Percentiles rank a stretch among this genome's conserved stretches.
Evolutionary conservation across 23 red algal species (phyloP).

Genomic region (Cyanidium caldarium): DNA sequence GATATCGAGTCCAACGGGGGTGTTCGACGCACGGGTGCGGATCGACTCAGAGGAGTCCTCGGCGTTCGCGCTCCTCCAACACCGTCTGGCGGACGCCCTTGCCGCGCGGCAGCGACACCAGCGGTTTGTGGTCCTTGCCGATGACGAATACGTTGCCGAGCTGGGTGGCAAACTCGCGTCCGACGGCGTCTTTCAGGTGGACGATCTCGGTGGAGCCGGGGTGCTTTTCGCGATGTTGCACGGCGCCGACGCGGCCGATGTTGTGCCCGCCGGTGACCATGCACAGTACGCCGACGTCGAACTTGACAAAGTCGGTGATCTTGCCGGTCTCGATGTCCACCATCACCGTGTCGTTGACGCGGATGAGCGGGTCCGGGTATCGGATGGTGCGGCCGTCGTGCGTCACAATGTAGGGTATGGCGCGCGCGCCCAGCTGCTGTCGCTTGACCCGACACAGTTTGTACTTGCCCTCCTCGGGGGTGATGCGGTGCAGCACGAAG

Average conservation of each 20-base stretch:
- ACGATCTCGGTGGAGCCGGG: slow-evolving; percentile 89
- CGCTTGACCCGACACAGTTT: slow-evolving; percentile 95
- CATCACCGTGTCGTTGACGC: slow-evolving; percentile 63
- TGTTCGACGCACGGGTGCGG: too few relatives aligned
- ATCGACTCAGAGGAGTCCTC: not conserved
- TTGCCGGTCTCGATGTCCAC: slow-evolving; percentile 85
- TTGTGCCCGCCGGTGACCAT: slow-evolving; percentile 99
- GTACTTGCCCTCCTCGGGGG: slow-evolving; percentile 84
- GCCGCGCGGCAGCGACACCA: slow-evolving; percentile 60
- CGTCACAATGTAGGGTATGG: slow-evolving; percentile 81
- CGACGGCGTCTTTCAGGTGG: slow-evolving; percentile 53
- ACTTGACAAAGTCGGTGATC: slow-evolving; percentile 86
- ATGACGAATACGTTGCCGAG: slow-evolving; percentile 91
- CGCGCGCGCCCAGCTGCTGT: slow-evolving; percentile 52
- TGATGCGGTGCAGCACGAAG: slow-evolving; percentile 90
- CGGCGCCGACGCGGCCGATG: slow-evolving; percentile 80
- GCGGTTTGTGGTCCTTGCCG: slow-evolving; percentile 62
- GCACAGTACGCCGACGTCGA: slow-evolving; percentile 87
- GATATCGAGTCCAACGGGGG: too few relatives aligned
- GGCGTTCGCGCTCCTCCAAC: slow-evolving; percentile 16
- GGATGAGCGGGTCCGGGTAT: slow-evolving; percentile 86
- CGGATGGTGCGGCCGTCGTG: slow-evolving; percentile 89
- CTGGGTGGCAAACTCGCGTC: slow-evolving; percentile 82
- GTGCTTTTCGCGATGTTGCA: slow-evolving; percentile 80
- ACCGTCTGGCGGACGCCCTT: slow-evolving; percentile 59